Conservation (phyloP, 768 basidiomycete species). For the Agaricus subrufescens region DNA sequence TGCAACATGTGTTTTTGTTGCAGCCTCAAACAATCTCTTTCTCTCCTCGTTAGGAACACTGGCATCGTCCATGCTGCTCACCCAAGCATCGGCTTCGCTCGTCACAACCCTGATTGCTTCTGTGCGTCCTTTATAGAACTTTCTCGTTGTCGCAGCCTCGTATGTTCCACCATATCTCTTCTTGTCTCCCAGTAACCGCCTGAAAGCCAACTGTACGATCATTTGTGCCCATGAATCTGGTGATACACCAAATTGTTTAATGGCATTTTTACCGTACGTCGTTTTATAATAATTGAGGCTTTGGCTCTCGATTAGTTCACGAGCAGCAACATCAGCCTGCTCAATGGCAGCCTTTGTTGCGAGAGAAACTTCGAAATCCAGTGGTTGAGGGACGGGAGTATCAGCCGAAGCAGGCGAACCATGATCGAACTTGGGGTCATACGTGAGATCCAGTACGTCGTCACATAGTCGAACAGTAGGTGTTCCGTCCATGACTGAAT, state of each 20-base stretch:
- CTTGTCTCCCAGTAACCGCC: slow-evolving; percentile 52
- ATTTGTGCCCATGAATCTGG: slow-evolving; percentile 96
- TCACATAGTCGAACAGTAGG: slow-evolving; percentile 74
- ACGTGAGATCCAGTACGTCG: slow-evolving; percentile 57
- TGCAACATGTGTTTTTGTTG: slow-evolving; percentile 58
- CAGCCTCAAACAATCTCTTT: slow-evolving; percentile 51
- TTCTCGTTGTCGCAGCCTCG: slow-evolving; percentile 89
- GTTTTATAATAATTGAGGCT: slow-evolving; percentile 60
- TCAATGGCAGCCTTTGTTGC: slow-evolving; percentile 46
- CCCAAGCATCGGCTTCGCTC: slow-evolving; percentile 73
- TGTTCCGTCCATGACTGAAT: slow-evolving; percentile 88
- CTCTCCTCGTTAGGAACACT: slow-evolving; percentile 34
- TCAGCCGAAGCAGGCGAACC: slow-evolving; percentile 29
- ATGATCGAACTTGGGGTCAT: slow-evolving; percentile 60
- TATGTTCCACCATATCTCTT: slow-evolving; percentile 78
- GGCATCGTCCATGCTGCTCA: slow-evolving; percentile 64
- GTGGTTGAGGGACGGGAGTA: slow-evolving; percentile 35
- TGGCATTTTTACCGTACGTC: slow-evolving; percentile 77
- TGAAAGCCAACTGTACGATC: slow-evolving; percentile 86
- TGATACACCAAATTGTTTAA: slow-evolving; percentile 85
- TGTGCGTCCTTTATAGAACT: slow-evolving; percentile 85
- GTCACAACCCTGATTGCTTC: slow-evolving; percentile 90
- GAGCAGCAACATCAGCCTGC: slow-evolving; percentile 49
- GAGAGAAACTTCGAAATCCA: slow-evolving; percentile 61
- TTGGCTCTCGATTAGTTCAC: slow-evolving; percentile 59